Evolutionary conservation across 2,329 filamentous ascomycete genomes (phyloP), one percentile per base, ranked within the genome.

Genomic region (Aspergillus persii): DNA sequence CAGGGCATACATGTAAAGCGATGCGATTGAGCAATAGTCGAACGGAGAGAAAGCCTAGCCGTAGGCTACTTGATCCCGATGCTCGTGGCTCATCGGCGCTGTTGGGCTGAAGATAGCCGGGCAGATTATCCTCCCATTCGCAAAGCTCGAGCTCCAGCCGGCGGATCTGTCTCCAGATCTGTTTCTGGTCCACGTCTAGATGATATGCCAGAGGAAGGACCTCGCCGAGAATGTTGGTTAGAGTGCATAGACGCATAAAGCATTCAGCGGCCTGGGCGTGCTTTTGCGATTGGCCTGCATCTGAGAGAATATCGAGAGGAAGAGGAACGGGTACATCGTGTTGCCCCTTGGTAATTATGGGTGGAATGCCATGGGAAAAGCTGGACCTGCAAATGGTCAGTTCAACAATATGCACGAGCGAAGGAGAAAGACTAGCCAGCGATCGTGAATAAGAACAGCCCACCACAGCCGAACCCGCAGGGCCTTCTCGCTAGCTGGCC

Each of bases 401-500:
- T 3, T 23, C 4, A 33, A 15, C 3, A 15, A 18, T 8, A 31
- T 8, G 4, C 11, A 33, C n/a, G 9, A 18, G n/a, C 27, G 18
- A 3, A 27, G 31, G 12, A 4, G 30, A 39, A 11, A 4, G 8
- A 7, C 49, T 61, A 33, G 61, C 82, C 83, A 85, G 58, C 78
- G 75, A 64, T 85, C 83, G 48, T 84, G 78, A 4, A 85, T 75
- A 6, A 83, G 61, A 1, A 85, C 67, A 11, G 76, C 76, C 82
- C 83, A 84, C 83, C 83, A 85, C 3, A 83, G 77, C 54, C 80
- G 76, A 65, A 83, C 80, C 29, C 83, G 71, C 3, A 83, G 62
- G 9, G 75, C 69, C 67, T 84, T 84, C 62, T 85, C 82, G 0
- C 75, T 68, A 3, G 73, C 63, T 0, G 79, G 72, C 12, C 84